These are phyloP conservation scores for Jatropha podagrica DNA, from an alignment of 441 rosid genomes.

Conservation along the genomic window DNA sequence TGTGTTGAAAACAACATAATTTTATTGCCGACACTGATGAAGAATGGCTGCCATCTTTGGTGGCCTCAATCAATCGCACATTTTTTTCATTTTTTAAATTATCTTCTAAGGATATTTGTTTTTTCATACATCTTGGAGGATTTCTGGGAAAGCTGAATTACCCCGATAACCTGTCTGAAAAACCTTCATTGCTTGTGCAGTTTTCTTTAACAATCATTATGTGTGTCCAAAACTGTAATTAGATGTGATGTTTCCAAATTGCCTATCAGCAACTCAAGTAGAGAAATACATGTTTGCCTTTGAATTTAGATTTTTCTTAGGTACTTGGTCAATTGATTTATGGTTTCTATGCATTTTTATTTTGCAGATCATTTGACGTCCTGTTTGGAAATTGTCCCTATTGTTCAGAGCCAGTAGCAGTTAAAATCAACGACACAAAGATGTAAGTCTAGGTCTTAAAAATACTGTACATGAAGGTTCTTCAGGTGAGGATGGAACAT, in stretches of 20 bases:
- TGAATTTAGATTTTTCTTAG: neutral
- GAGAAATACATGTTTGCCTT: neutral
- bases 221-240: neutral
- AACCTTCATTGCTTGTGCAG: neutral
- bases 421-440: conserved; percentile 41
- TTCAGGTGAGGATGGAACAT: too few relatives aligned
- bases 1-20: neutral
- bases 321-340: conserved; percentile 8
- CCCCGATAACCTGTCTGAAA: neutral
- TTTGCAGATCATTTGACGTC: conserved; percentile 69
- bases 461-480: neutral
- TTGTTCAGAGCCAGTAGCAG: conserved; percentile 70
- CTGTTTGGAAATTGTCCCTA: conserved; percentile 73
- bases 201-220: neutral
- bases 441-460: conserved; percentile 12
- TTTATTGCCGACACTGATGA: conserved; percentile 12
- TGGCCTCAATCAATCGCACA: neutral
- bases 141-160: neutral
- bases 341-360: conserved; percentile 16
- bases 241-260: neutral
- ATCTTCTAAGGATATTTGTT: neutral
- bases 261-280: neutral
- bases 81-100: neutral
- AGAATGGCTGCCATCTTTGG: neutral
- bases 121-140: neutral